phyloP scores from a whole-genome alignment of 2,329 filamentous ascomycete species.

The Penicillium frequentans region DNA sequence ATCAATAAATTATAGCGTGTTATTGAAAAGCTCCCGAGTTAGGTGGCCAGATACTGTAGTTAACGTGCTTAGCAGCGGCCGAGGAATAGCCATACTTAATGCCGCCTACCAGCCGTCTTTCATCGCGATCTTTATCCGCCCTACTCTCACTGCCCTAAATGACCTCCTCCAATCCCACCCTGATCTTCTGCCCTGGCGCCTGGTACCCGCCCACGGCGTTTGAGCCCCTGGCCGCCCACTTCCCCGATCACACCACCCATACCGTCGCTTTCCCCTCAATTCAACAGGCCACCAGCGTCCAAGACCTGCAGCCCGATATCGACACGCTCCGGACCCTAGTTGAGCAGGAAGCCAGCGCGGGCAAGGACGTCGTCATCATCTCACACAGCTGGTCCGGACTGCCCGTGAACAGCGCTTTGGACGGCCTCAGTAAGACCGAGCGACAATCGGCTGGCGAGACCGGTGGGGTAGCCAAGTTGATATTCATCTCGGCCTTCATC shows the following conservation, averaged over 20 bases:
- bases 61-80: not conserved
- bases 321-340: conserved; percentile 32
- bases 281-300: conserved; percentile 21
- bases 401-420: conserved; percentile 35
- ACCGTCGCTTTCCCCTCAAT: conserved; percentile 29
- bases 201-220: conserved; percentile 34
- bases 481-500: conserved; percentile 37
- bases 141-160: conserved; percentile 2
- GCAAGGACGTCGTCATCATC: conserved; percentile 32
- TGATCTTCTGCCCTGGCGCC: conserved; percentile 33
- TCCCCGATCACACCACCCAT: conserved; percentile 21
- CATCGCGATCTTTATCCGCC: not conserved
- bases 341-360: conserved; percentile 28
- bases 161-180: conserved; percentile 23
- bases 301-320: conserved; percentile 31
- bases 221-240: conserved; percentile 22
- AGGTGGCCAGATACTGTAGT: not conserved
- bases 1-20: no score
- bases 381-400: conserved; percentile 40
- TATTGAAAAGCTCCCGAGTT: no score
- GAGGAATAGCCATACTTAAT: not conserved
- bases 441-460: conserved; percentile 25
- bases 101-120: not conserved
- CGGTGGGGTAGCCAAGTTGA: conserved; percentile 35
- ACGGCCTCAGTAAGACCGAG: conserved; percentile 31